These are phyloP conservation scores for Auriscalpium orientale DNA, from an alignment of 768 basidiomycete genomes.

Conservation along the genomic window DNA sequence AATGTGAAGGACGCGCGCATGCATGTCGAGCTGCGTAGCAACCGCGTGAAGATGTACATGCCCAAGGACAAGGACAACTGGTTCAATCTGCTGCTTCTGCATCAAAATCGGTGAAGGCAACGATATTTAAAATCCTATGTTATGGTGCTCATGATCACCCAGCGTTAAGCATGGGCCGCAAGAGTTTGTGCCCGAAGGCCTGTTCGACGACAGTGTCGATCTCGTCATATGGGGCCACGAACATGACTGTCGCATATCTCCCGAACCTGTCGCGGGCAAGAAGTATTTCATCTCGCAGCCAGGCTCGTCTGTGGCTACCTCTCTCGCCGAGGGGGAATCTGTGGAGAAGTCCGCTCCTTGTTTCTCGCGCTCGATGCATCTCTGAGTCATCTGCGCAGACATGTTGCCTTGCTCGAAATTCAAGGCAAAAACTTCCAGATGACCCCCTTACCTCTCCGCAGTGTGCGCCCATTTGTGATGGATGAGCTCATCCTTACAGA, in stretches of 20 bases:
- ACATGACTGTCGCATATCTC: slow-evolving; percentile 90
- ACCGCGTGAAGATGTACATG: slow-evolving; percentile 95
- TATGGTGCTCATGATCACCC: neutral
- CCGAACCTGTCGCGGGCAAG: slow-evolving; percentile 88
- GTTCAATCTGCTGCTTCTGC: slow-evolving; percentile 91
- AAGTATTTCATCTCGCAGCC: slow-evolving; percentile 91
- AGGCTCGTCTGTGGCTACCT: slow-evolving; percentile 92
- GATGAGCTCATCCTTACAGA: slow-evolving; percentile 74
- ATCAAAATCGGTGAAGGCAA: slow-evolving; percentile 82
- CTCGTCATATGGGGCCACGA: slow-evolving; percentile 98
- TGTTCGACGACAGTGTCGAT: slow-evolving; percentile 94
- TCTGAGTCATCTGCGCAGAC: slow-evolving; percentile 38
- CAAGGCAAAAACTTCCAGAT: slow-evolving; percentile 84
- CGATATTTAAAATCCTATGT: neutral
- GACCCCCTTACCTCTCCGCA: slow-evolving; percentile 79
- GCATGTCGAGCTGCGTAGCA: slow-evolving; percentile 92
- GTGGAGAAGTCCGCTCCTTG: slow-evolving; percentile 65
- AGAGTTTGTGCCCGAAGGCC: slow-evolving; percentile 89
- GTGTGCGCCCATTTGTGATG: slow-evolving; percentile 90
- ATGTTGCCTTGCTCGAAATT: slow-evolving; percentile 84
- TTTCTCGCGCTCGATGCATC: neutral
- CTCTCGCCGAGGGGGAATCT: slow-evolving; percentile 87
- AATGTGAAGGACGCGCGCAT: slow-evolving; percentile 95
- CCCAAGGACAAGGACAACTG: slow-evolving; percentile 84
- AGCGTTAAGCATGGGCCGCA: slow-evolving; percentile 95